Evolutionary conservation across 202 grass and related monocot species (phyloP).

Genomic region (Bolboschoenoplectus hybrid): DNA sequence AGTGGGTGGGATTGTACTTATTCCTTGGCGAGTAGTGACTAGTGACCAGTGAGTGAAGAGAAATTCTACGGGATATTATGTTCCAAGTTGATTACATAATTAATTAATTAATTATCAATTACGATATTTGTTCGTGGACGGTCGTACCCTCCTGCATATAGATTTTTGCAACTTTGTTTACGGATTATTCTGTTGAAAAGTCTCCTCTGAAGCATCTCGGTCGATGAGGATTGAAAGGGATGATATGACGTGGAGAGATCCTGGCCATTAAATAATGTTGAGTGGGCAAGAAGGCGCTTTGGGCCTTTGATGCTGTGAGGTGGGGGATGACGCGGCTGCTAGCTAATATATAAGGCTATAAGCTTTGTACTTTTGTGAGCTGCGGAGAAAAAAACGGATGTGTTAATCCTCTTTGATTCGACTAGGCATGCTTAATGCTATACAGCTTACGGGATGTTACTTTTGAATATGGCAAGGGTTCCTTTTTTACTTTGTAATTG

Average conservation of each 20-base stretch:
- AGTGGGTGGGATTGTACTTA: conserved; percentile 21
- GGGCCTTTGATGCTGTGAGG: background rate
- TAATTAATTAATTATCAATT: background rate
- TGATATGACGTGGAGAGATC: conserved; percentile 15
- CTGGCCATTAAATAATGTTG: background rate
- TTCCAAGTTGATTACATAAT: conserved; percentile 12
- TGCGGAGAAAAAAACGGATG: background rate
- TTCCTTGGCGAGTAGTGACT: background rate
- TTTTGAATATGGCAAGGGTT: background rate
- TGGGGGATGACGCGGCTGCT: background rate
- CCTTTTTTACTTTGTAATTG: background rate
- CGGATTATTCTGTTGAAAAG: background rate
- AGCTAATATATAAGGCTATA: background rate
- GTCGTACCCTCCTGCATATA: background rate
- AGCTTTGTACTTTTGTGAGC: background rate
- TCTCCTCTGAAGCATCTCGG: background rate
- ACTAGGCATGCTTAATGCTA: background rate
- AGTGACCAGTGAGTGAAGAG: conserved; percentile 33
- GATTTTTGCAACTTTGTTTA: background rate
- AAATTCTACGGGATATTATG: conserved; percentile 33
- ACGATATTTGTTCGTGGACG: background rate
- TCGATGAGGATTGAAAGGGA: background rate
- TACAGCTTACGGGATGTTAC: background rate
- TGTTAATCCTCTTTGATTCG: background rate
- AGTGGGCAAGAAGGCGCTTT: background rate